These are phyloP conservation scores for Ceratocystis variospora DNA, from an alignment of 2,329 filamentous ascomycete species.

Conservation along the genomic window DNA sequence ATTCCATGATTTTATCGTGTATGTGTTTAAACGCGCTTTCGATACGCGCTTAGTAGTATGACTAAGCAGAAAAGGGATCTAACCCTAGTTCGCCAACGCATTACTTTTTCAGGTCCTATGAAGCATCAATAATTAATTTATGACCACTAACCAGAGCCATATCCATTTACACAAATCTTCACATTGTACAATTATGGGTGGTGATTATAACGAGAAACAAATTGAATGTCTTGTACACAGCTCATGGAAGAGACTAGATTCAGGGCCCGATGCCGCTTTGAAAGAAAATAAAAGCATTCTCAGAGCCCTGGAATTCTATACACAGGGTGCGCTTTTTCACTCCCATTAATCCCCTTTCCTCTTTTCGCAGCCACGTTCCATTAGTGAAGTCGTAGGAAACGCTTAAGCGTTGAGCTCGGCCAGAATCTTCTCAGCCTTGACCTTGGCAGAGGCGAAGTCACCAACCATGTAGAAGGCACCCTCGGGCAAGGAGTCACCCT, in stretches of 20 bases:
- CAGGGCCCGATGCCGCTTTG: not conserved
- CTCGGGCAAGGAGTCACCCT: constrained; percentile 92
- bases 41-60: not conserved
- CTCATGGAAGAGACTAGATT: constrained; percentile 40
- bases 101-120: not conserved
- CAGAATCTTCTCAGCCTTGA: constrained; percentile 99
- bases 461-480: constrained; percentile 97
- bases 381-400: constrained; percentile 15
- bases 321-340: constrained; percentile 17
- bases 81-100: not conserved
- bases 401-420: constrained; percentile 57
- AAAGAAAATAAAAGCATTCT: not conserved
- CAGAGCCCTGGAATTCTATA: constrained; percentile 12
- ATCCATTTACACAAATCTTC: constrained; percentile 21
- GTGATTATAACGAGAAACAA: constrained; percentile 28
- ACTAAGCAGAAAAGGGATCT: not conserved
- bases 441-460: constrained; percentile 79
- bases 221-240: constrained; percentile 47
- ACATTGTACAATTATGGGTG: constrained; percentile 23
- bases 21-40: not conserved
- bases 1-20: not conserved
- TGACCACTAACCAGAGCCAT: not conserved
- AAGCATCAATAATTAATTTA: not conserved
- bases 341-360: constrained; percentile 17
- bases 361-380: constrained; percentile 16